Evolutionary conservation across 164 flowering plant genomes (phyloP).

Genomic region (Stephania japonica): DNA sequence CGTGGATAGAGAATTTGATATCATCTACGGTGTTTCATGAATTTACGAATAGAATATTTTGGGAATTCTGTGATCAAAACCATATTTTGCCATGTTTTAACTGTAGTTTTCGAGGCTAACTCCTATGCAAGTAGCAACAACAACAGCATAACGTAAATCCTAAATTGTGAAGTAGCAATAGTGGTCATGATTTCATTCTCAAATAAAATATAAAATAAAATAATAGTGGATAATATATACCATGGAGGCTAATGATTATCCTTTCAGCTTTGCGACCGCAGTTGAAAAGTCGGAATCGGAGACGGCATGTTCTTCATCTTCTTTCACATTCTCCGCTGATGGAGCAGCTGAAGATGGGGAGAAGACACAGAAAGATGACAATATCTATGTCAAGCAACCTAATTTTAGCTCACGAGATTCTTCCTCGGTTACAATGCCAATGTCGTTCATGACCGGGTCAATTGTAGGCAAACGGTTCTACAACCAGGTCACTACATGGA

Average conservation of each 20-base stretch:
- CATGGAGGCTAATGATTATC: not conserved
- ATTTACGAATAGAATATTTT: no score
- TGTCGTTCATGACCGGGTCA: constrained; percentile 96
- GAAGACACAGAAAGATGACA: constrained; percentile 21
- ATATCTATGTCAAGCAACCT: constrained; percentile 35
- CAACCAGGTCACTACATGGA: constrained; percentile 63
- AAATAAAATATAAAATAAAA: no score
- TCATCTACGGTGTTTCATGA: no score
- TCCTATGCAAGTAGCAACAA: no score
- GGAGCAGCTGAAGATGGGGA: constrained; percentile 8
- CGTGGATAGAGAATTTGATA: no score
- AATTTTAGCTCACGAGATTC: constrained; percentile 17
- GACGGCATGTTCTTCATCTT: constrained; percentile 5
- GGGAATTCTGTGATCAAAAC: no score
- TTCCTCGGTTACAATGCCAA: constrained; percentile 75
- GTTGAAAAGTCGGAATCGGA: constrained; percentile 16
- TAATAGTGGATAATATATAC: no score
- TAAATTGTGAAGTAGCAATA: no score
- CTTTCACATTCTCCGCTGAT: constrained; percentile 33
- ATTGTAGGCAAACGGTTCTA: constrained; percentile 84
- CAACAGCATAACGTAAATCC: no score
- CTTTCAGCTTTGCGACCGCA: constrained; percentile 9
- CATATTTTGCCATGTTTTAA: no score
- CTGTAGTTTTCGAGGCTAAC: no score
- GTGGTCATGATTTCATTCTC: no score